These are phyloP conservation scores for Colletotrichum tropicale DNA, from an alignment of 2,329 filamentous ascomycete genomes.

Conservation along the genomic window DNA sequence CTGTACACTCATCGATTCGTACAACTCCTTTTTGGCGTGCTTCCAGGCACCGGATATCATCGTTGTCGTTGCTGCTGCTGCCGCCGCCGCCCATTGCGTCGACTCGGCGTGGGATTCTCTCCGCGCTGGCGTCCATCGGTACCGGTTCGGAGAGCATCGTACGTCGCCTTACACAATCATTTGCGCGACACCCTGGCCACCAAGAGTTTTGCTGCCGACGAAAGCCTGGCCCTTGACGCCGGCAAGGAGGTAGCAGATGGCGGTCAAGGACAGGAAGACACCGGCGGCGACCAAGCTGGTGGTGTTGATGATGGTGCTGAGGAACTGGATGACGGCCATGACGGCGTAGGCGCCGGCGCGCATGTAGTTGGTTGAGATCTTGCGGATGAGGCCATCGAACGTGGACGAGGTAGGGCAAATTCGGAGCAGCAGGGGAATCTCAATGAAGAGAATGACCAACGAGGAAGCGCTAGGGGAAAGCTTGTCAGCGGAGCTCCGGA, in stretches of 20 bases:
- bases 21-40: conserved; percentile 3
- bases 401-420: conserved; percentile 93
- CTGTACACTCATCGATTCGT: conserved; percentile 7
- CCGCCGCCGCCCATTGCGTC: neutral
- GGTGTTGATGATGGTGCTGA: conserved; percentile 69
- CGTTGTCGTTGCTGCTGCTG: neutral
- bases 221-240: conserved; percentile 85
- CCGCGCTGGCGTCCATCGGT: neutral
- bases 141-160: neutral
- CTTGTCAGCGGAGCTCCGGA: neutral
- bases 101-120: neutral
- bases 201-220: conserved; percentile 93
- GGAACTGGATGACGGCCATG: conserved; percentile 85
- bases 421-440: conserved; percentile 92
- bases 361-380: conserved; percentile 96
- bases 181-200: conserved; percentile 91
- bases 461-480: conserved; percentile 64
- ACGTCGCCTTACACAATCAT: conserved; percentile 82
- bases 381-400: conserved; percentile 90
- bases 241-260: conserved; percentile 80
- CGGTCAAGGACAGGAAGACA: conserved; percentile 78
- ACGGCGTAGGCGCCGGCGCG: conserved; percentile 83
- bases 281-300: conserved; percentile 87
- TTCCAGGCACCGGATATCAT: conserved; percentile 20
- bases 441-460: conserved; percentile 81